Evolutionary conservation across 1,139 yeast species (phyloP).

Genomic region (Candida sp.): DNA sequence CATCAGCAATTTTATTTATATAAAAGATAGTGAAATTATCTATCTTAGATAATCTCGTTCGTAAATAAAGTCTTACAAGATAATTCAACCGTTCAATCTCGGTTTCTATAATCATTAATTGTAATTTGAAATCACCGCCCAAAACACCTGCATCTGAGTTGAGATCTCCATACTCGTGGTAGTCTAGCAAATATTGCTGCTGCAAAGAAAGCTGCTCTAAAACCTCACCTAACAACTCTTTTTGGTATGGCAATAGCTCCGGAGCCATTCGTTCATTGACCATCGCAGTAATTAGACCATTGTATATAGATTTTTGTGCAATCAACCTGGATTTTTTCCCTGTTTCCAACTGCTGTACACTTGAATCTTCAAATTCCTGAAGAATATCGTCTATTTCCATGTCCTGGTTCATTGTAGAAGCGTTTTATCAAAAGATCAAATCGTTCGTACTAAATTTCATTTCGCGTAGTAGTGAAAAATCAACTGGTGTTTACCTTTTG

Average conservation of each 20-base stretch:
- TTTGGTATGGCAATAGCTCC: slow-evolving; percentile 72
- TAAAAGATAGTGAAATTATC: slow-evolving; percentile 66
- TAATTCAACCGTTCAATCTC: slow-evolving; percentile 87
- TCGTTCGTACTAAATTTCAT: background rate
- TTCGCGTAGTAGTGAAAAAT: background rate
- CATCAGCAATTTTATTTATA: slow-evolving; percentile 23
- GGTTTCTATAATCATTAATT: slow-evolving; percentile 81
- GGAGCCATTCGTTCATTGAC: slow-evolving; percentile 83
- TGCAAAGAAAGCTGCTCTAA: slow-evolving; percentile 61
- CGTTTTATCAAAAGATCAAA: background rate
- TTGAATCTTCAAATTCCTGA: slow-evolving; percentile 49
- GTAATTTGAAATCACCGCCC: slow-evolving; percentile 68
- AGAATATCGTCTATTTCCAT: slow-evolving; percentile 70
- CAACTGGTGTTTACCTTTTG: too few species aligned
- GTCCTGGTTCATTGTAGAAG: slow-evolving; percentile 1
- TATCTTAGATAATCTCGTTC: slow-evolving; percentile 72
- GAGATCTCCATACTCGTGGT: slow-evolving; percentile 45
- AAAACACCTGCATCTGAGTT: slow-evolving; percentile 38
- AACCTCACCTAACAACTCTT: slow-evolving; percentile 52
- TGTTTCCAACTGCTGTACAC: background rate
- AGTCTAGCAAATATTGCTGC: slow-evolving; percentile 68
- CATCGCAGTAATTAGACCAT: slow-evolving; percentile 64
- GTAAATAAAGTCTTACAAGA: slow-evolving; percentile 70
- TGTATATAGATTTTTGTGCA: slow-evolving; percentile 25
- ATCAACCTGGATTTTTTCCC: background rate